Base-by-base conservation (phyloP, 805 yeast genomes). In the Saturnispora ahearnii region DNA sequence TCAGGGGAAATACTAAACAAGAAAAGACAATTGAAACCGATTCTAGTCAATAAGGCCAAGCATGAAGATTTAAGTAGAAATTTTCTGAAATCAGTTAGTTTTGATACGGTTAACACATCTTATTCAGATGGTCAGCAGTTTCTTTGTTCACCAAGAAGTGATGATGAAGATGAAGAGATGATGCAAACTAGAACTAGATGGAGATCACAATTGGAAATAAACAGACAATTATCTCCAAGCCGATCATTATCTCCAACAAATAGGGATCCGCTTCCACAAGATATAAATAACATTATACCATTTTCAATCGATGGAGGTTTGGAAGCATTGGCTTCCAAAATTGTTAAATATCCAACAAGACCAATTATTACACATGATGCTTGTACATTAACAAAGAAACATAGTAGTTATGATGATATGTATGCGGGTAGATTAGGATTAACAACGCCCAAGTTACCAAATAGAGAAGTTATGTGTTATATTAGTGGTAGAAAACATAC, bases 401-500 rank as follows among this genome's bases (percentile, higher is more conserved):
- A 79, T 62, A 57, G 61, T 43, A 64, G 71, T 31, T 79, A 68
- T 56, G 81, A 78, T 51, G 63, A 63, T 29, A 61, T 79, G 47
- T 78, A 77, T 52, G 57, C 66, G 13, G 68, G 69, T 2, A 63
- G 69, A 41, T 34, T 73, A 29, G 55, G 60, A 32, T 59, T 63
- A 18, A 32, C 43, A 6, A 55, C 55, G 13, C 70, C 73, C 0
- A 58, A 58, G 42, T 62, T 79, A 42, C 79, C 80, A 0, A 68
- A 70, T 36, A 69, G 89, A 57, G 73, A 74, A 1, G 69, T 84
- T 5, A 59, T 85, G 61, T 79, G 82, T 29, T 84, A 84, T 59
- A 69, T 86, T 30, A 73, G 81, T 55, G 95, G 88, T 3, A 68
- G 91, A 52, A 73, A 69, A 49, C 91, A 85, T 66, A 82, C 93